phyloP scores from a whole-genome alignment of 371 early-diverging fungal species.

The Actinomucor elegans region DNA sequence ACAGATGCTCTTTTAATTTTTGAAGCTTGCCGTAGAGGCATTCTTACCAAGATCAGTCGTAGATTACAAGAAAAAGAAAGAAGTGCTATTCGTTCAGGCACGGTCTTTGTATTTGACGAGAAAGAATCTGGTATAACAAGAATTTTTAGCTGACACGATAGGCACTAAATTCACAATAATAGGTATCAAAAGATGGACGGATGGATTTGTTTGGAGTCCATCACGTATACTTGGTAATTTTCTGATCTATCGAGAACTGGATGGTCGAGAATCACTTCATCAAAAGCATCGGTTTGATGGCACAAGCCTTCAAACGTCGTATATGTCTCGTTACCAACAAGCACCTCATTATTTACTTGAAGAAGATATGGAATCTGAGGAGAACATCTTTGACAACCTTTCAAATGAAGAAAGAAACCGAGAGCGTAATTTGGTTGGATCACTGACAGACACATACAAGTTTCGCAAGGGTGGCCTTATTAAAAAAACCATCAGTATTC shows the following conservation, averaged over 20 bases:
- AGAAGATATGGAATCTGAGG: too few species aligned
- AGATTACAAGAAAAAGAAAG: slow-evolving; percentile 67
- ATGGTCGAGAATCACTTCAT: slow-evolving; percentile 42
- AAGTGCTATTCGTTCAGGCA: slow-evolving; percentile 59
- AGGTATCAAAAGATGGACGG: slow-evolving; percentile 91
- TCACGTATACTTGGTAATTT: slow-evolving; percentile 81
- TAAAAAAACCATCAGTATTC: slow-evolving; percentile 83
- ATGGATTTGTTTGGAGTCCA: slow-evolving; percentile 84
- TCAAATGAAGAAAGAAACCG: slow-evolving; percentile 42
- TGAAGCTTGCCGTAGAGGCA: slow-evolving; percentile 67
- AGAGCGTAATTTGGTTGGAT: slow-evolving; percentile 63
- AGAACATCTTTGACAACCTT: too few species aligned
- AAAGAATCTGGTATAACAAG: slow-evolving; percentile 53
- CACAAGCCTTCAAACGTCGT: too few species aligned
- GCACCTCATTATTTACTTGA: too few species aligned
- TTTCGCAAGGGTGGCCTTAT: slow-evolving; percentile 80
- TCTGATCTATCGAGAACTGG: slow-evolving; percentile 75
- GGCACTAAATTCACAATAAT: too few species aligned
- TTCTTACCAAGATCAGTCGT: slow-evolving; percentile 59
- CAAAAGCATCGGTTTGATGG: not conserved
- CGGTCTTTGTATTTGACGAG: slow-evolving; percentile 74
- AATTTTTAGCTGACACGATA: too few species aligned
- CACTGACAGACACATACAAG: slow-evolving; percentile 60
- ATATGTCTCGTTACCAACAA: too few species aligned
- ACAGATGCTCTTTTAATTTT: slow-evolving; percentile 68